phyloP scores from a whole-genome alignment of 208 protist genomes.

The Plasmodiophora brassicae region DNA sequence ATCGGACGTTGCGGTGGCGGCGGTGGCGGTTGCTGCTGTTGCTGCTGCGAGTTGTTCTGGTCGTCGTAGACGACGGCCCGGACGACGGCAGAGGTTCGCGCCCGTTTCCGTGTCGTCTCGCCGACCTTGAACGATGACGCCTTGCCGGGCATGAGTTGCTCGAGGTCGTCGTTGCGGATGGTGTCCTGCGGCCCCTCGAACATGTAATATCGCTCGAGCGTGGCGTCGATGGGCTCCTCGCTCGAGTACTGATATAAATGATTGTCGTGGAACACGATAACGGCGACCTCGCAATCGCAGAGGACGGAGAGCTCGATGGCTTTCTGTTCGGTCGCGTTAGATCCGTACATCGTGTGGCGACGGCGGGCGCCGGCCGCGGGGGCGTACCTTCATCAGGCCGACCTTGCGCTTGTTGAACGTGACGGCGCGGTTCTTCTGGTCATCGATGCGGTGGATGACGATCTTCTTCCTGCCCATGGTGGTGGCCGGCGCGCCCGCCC shows the following conservation, averaged over 20 bases:
- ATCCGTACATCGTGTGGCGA: no score
- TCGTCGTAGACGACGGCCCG: no score
- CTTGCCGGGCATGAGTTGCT: not conserved
- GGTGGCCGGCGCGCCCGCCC: no score
- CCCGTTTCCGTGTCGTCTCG: no score
- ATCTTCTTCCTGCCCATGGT: slow-evolving; percentile 66
- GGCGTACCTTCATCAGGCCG: slow-evolving; percentile 69
- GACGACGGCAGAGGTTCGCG: no score
- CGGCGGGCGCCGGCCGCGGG: no score
- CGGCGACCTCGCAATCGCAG: slow-evolving; percentile 67
- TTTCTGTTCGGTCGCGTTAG: no score
- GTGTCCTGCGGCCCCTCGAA: not conserved
- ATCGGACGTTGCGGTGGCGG: no score
- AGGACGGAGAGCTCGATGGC: slow-evolving; percentile 73
- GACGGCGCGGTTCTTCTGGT: slow-evolving; percentile 60
- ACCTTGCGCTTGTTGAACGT: slow-evolving; percentile 69
- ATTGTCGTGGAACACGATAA: slow-evolving; percentile 62
- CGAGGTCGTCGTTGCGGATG: not conserved
- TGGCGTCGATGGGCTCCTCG: not conserved
- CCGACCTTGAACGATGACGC: slow-evolving; percentile 19
- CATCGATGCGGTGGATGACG: slow-evolving; percentile 55
- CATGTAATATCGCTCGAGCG: not conserved
- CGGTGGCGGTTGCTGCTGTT: no score
- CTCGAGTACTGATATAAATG: slow-evolving; percentile 16
- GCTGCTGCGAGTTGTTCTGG: no score